Evolutionary conservation across 768 basidiomycete species (phyloP).

Genomic region (Tubosaeta sp.): DNA sequence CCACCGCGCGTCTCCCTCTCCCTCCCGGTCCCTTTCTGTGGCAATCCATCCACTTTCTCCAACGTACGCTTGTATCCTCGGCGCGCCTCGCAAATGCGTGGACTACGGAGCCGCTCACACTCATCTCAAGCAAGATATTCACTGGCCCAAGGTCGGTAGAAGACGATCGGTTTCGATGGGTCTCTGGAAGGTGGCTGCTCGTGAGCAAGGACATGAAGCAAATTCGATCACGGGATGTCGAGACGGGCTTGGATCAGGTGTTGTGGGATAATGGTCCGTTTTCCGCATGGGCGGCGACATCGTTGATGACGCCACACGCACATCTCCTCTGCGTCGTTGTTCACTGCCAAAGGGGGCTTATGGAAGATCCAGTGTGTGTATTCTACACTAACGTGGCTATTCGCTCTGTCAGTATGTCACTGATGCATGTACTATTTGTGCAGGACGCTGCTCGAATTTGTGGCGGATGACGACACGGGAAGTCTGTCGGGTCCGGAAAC

Average conservation of each 20-base stretch:
- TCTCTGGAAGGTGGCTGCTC: conserved; percentile 19
- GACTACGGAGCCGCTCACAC: conserved; percentile 10
- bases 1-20: conserved; percentile 9
- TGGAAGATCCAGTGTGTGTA: conserved; percentile 17
- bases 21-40: conserved; percentile 18
- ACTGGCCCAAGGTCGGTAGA: conserved; percentile 6
- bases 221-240: conserved; percentile 10
- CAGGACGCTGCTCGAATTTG: conserved; percentile 18
- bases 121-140: conserved; percentile 3
- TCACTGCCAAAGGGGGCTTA: conserved; percentile 4
- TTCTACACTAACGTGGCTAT: not conserved
- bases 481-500: conserved; percentile 5
- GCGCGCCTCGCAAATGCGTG: conserved; percentile 10
- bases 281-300: conserved; percentile 6
- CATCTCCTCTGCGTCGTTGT: conserved; percentile 16
- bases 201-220: conserved; percentile 12
- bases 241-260: conserved; percentile 10
- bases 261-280: conserved; percentile 14
- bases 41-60: conserved; percentile 16
- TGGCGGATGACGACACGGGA: conserved; percentile 16
- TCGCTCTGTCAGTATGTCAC: not conserved
- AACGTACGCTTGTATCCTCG: conserved; percentile 17
- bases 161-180: conserved; percentile 11
- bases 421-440: not conserved
- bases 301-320: conserved; percentile 4